Evolutionary conservation across 805 yeast species (phyloP), one percentile per base, ranked within the genome.

Genomic region (Candida silvatica): DNA sequence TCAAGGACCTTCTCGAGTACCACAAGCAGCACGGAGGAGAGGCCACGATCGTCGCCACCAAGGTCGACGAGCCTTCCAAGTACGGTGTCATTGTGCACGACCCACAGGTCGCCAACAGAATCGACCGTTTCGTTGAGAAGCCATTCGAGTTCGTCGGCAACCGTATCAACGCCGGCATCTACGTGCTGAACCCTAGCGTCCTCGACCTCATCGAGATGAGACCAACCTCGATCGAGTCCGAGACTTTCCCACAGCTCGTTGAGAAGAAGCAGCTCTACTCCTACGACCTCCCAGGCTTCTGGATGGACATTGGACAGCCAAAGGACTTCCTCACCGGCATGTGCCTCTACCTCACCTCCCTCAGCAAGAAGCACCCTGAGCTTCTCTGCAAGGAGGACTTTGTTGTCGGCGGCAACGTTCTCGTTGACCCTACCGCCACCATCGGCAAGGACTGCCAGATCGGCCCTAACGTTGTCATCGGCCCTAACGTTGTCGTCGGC

Each of bases 291-390:
- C 97, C 92, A 72, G 97, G 98, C 48, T 92, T 79, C 84, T 92
- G 99, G 99, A 92, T 92, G 98, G 99, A 92, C 66, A 97, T 92
- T 51, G 99, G 99, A 66, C 99, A 92, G 74, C 99, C 99, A 75
- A 92, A 90, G 77, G 99, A 92, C 68, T 92, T 87, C 80, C 68
- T 92, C 47, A 79, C 95, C 41, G 99, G 99, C 64, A 85, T 97
- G 54, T 78, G 87, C 51, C 71, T 90, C 46, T 92, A 88, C 74
- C 74, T 92, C 63, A 73, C 82, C 61, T 80, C 97, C 37, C 68
- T 87, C 58, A 64, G 90, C 52, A 82, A 82, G 77, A 85, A 80
- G 67, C 59, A 67, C 49, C 83, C 96, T 45, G 73, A 73, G 59
- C 74, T 78, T 42, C 56, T 74, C 33, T 56, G 68, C 44, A 56